Conservation (phyloP, 2,329 filamentous ascomycete species). For the Exophiala alcalophila region DNA sequence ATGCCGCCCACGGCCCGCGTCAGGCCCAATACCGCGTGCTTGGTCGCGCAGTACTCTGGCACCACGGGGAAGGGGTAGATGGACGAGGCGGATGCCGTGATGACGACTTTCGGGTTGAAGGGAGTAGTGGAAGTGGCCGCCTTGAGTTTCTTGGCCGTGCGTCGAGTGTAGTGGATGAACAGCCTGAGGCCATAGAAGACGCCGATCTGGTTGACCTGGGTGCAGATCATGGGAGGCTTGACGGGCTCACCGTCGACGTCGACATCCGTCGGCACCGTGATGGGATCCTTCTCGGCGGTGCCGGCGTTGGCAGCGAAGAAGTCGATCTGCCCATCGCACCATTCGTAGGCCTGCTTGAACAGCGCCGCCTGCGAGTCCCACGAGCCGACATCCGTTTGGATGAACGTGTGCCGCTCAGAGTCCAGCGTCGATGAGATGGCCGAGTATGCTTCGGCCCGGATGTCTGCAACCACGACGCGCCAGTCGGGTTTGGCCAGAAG, state of each 20-base stretch:
- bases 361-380: conserved; percentile 52
- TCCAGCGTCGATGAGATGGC: conserved; percentile 11
- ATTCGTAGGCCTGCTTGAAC: conserved; percentile 50
- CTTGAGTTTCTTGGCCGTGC: conserved; percentile 22
- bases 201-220: conserved; percentile 36
- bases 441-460: conserved; percentile 37
- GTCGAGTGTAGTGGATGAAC: conserved; percentile 38
- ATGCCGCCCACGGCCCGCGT: conserved; percentile 33
- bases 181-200: conserved; percentile 39
- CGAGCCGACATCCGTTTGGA: conserved; percentile 48
- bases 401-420: conserved; percentile 34
- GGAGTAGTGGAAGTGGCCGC: neutral
- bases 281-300: conserved; percentile 42
- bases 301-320: conserved; percentile 57
- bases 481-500: conserved; percentile 47
- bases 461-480: conserved; percentile 54
- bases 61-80: conserved; percentile 36
- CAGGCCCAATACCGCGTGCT: conserved; percentile 44
- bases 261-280: conserved; percentile 6
- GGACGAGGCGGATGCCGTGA: conserved; percentile 36
- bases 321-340: conserved; percentile 43
- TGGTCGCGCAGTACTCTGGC: conserved; percentile 44
- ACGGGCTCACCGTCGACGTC: conserved; percentile 27
- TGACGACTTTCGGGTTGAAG: conserved; percentile 33
- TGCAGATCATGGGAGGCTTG: conserved; percentile 36